Evolutionary conservation across 257 asterid genomes (phyloP).

Genomic region (Parsonsia alboflavescens): DNA sequence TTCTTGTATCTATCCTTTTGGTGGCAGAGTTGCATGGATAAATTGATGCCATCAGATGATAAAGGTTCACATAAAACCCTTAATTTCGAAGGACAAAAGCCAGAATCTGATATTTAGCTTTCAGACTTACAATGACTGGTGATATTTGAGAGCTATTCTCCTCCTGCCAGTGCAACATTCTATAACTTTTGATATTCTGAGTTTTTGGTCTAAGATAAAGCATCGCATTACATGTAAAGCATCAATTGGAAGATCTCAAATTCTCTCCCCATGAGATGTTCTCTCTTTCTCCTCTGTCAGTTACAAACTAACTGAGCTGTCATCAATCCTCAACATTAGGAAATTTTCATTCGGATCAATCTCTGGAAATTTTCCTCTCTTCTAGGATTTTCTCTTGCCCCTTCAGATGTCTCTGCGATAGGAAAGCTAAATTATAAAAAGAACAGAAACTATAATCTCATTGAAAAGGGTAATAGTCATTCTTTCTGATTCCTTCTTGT

Average conservation of each 20-base stretch:
- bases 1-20: not conserved
- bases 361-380: not conserved
- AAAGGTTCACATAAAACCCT: not conserved
- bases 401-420: not conserved
- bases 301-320: not conserved
- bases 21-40: slow-evolving; percentile 1
- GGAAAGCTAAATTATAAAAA: not conserved
- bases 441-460: not conserved
- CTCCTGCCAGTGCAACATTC: not conserved
- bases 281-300: not conserved
- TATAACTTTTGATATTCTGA: not conserved
- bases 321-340: not conserved
- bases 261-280: not conserved
- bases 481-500: not conserved
- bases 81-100: not conserved
- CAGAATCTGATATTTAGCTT: not conserved
- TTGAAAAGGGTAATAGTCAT: not conserved
- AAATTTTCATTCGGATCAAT: not conserved
- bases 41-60: not conserved
- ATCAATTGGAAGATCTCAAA: not conserved
- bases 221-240: not conserved
- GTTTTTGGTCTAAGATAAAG: not conserved
- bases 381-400: not conserved
- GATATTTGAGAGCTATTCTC: not conserved
- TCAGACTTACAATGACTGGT: not conserved